Evolutionary conservation across 1,139 yeast species (phyloP).

Genomic region (Candida freyschussii): DNA sequence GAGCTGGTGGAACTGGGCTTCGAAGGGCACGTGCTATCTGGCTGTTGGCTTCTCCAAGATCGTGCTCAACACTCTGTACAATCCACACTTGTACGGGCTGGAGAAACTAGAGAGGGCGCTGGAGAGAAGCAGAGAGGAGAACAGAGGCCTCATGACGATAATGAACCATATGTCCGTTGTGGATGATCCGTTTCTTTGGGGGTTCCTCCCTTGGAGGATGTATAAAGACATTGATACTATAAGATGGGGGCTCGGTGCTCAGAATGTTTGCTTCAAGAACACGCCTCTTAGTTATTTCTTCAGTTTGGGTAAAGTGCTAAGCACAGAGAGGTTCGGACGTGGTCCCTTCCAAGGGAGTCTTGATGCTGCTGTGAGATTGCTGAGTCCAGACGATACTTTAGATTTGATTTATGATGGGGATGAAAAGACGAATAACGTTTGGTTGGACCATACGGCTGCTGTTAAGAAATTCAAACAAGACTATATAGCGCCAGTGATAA

Average conservation of each 20-base stretch:
- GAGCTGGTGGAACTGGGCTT: conserved; percentile 58
- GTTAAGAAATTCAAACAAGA: conserved; percentile 21
- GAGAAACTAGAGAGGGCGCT: conserved; percentile 63
- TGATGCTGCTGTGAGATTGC: conserved; percentile 83
- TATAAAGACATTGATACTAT: conserved; percentile 61
- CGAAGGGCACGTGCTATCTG: conserved; percentile 64
- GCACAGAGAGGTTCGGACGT: conserved; percentile 81
- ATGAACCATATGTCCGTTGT: conserved; percentile 95
- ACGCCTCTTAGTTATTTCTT: conserved; percentile 56
- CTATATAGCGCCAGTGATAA: conserved; percentile 43
- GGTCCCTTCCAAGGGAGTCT: conserved; percentile 91
- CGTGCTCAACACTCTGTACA: conserved; percentile 56
- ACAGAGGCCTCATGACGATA: conserved; percentile 75
- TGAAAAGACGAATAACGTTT: conserved; percentile 10
- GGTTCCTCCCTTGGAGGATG: conserved; percentile 71
- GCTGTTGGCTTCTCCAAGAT: conserved; percentile 64
- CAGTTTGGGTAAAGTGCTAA: conserved; percentile 79
- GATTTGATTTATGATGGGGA: conserved; percentile 42
- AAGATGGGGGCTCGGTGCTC: conserved; percentile 95
- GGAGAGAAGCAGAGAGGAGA: conserved; percentile 55
- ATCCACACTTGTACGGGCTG: conserved; percentile 55
- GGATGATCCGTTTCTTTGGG: conserved; percentile 92
- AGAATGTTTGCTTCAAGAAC: conserved; percentile 78
- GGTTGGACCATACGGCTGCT: conserved; percentile 13
- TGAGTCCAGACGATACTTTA: conserved; percentile 73